Base-by-base conservation (phyloP, 2,329 filamentous ascomycete species). In the Aspergillus awamori region DNA sequence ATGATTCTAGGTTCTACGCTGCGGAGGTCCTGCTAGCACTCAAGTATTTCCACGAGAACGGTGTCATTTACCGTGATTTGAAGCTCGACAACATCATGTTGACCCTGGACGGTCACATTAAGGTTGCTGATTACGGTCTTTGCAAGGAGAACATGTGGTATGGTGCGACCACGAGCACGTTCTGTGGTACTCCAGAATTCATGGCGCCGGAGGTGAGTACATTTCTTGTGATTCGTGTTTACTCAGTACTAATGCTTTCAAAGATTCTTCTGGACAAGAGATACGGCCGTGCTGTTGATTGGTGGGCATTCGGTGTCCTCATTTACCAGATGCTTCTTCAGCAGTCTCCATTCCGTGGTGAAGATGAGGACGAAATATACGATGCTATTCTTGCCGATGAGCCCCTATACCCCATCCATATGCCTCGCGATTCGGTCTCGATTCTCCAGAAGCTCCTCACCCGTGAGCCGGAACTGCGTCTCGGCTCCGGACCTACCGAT, bases 91-190 rank as follows among this genome's bases (percentile, higher is more conserved):
- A 99, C 76, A 99, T 99, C 74, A 85, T 99, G 51, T 83, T 99
- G 72, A 96, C 93, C 1, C 84, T 97, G 49, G 95, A 99, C 73
- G 95, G 95, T 26, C 95, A 99, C 77, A 96, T 99, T 83, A 98
- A 98, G 84, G 93, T 99, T 83, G 95, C 87, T 57, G 95, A 99
- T 84, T 99, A 97, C 76, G 95, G 95, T 86, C 86, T 99, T 53
- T 99, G 96, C 82, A 99, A 99, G 80, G 95, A 99, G 76, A 93
- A 99, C 70, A 99, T 99, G 95, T 99, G 94, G 93, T 99, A 96
- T 74, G 93, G 93, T 47, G 94, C 91, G 59, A 97, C 91, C 2
- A 99, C 95, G 0, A 94, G 93, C 80, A 99, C 95, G 7, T 99
- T 99, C 82, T 99, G 95, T 75, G 95, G 95, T 77, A 99, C 95